Evolutionary conservation across 768 basidiomycete genomes (phyloP).

Genomic region (Suillus placidus): DNA sequence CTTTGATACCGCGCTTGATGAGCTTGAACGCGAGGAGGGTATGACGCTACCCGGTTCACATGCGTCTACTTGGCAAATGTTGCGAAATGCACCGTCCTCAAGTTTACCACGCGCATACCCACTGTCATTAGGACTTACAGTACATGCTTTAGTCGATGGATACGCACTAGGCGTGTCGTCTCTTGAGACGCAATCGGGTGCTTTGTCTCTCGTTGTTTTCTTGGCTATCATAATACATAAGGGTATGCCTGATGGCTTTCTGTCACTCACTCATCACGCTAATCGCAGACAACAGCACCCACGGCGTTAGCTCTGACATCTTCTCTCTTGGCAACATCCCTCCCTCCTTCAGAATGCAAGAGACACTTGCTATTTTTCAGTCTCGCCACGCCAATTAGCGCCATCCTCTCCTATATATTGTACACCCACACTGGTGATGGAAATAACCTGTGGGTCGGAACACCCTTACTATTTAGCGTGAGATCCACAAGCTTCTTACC

Average conservation of each 20-base stretch:
- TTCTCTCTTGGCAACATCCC: conserved; percentile 76
- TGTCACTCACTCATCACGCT: neutral
- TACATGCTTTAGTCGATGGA: conserved; percentile 91
- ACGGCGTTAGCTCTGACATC: conserved; percentile 89
- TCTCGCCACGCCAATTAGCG: conserved; percentile 80
- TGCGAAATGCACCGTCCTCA: conserved; percentile 17
- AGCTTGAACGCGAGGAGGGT: conserved; percentile 50
- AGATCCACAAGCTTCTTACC: conserved; percentile 28
- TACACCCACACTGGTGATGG: conserved; percentile 51
- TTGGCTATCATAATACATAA: conserved; percentile 92
- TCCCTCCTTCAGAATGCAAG: conserved; percentile 68
- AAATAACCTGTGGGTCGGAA: conserved; percentile 62
- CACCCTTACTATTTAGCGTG: conserved; percentile 84
- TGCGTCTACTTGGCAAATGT: conserved; percentile 18
- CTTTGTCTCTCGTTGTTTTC: conserved; percentile 83
- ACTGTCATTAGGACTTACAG: conserved; percentile 81
- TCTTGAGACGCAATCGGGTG: conserved; percentile 43
- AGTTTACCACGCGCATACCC: conserved; percentile 56
- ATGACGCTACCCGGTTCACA: conserved; percentile 13
- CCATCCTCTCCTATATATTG: conserved; percentile 73
- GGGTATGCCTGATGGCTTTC: conserved; percentile 43
- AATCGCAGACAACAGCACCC: conserved; percentile 59
- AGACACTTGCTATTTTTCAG: conserved; percentile 79
- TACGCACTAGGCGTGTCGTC: conserved; percentile 86
- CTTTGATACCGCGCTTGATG: conserved; percentile 67